Conservation (phyloP, 768 basidiomycete genomes). For the Auricularia sp. region DNA sequence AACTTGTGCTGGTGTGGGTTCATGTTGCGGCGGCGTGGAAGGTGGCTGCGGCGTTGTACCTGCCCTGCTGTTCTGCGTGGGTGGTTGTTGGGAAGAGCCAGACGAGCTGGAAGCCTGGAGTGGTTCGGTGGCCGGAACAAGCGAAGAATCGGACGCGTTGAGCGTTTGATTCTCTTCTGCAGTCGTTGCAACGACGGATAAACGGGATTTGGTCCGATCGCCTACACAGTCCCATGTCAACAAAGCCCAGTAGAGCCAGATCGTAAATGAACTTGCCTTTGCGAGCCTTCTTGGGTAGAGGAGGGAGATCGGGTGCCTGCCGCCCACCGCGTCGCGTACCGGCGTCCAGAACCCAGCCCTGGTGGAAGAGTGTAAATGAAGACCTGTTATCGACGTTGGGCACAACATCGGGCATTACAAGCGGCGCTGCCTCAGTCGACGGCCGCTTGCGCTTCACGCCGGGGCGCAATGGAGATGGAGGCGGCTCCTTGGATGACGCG, state of each 20-base stretch:
- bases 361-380: conserved; percentile 75
- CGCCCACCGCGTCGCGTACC: conserved; percentile 61
- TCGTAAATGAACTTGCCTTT: conserved; percentile 24
- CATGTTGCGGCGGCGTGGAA: too few relatives aligned
- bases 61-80: neutral
- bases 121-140: neutral
- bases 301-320: conserved; percentile 33
- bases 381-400: conserved; percentile 61
- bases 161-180: conserved; percentile 11
- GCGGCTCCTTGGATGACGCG: conserved; percentile 4
- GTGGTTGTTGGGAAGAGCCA: neutral
- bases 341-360: conserved; percentile 78
- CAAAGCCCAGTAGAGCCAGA: conserved; percentile 1
- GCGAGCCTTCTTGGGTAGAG: conserved; percentile 47
- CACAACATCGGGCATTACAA: conserved; percentile 41
- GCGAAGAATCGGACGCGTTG: neutral
- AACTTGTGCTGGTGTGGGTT: too few relatives aligned
- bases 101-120: neutral
- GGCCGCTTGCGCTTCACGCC: conserved; percentile 19
- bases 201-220: conserved; percentile 8
- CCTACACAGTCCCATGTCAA: conserved; percentile 13
- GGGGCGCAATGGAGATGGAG: conserved; percentile 23
- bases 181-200: conserved; percentile 5
- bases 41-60: too few relatives aligned
- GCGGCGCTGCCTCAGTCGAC: neutral